phyloP scores from a whole-genome alignment of 1,139 yeast genomes.

The Protomyces inundatus region DNA sequence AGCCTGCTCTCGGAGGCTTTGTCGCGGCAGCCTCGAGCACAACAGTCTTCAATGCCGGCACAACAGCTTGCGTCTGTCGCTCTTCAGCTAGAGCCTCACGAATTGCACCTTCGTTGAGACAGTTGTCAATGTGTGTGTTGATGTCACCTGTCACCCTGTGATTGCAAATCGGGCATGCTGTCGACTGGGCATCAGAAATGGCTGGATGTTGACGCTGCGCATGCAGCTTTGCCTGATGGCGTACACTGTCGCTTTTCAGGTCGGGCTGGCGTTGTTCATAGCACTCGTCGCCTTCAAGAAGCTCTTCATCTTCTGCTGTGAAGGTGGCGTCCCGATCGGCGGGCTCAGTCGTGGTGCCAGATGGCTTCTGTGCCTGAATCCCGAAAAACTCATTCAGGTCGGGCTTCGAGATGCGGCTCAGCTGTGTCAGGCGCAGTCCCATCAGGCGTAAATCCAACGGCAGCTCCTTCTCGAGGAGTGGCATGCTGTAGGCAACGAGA shows the following conservation, averaged over 20 bases:
- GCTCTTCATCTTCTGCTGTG: constrained; percentile 14
- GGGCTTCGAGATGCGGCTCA: constrained; percentile 8
- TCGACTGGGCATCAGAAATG: neutral
- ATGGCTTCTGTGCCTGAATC: neutral
- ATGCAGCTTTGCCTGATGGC: constrained; percentile 10
- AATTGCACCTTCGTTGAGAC: constrained; percentile 16
- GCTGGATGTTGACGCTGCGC: neutral
- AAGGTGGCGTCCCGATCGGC: constrained; percentile 9
- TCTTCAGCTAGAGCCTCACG: constrained; percentile 1
- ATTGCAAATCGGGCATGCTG: constrained; percentile 17
- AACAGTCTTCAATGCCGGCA: no score
- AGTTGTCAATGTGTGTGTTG: constrained; percentile 2
- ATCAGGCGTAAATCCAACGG: constrained; percentile 32
- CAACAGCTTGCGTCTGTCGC: neutral
- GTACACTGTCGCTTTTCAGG: constrained; percentile 1
- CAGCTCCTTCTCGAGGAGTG: constrained; percentile 32
- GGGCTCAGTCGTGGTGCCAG: neutral
- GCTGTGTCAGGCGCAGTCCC: constrained; percentile 31
- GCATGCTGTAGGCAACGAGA: constrained; percentile 30
- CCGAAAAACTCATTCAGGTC: constrained; percentile 7
- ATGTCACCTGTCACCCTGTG: constrained; percentile 4
- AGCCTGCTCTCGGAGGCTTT: neutral
- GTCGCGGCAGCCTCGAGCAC: neutral
- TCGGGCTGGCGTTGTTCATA: neutral
- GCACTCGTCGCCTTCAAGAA: constrained; percentile 16